Base-by-base conservation (phyloP, 2,329 filamentous ascomycete species). In the Bipolaris gigantea region DNA sequence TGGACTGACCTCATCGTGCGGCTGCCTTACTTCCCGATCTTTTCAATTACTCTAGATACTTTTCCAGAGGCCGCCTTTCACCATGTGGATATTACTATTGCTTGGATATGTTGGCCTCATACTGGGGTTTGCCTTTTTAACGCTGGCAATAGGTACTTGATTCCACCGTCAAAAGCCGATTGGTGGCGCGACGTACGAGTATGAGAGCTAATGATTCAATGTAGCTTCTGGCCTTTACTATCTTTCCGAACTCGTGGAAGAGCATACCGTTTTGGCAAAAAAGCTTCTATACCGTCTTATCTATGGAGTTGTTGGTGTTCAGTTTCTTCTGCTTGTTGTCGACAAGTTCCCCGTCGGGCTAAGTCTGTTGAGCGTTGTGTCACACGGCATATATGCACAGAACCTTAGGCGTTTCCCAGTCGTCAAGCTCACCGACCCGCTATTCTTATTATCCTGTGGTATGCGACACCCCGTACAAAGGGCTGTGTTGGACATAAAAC, bases 171-270 rank as follows among this genome's bases (percentile, higher is more conserved):
- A n/a, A 19, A n/a, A 36, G 43, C 43, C 43, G 19, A 46, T 35
- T 46, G 43, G 43, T n/a, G 30, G 43, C 33, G 33, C 19, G 4
- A 25, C n/a, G 33, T 25, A 25, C 21, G 27, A 30, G 3, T 15
- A 18, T n/a, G 10, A 48, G 39, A 36, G 41, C 47, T 51, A 33
- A 39, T 35, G 27, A 19, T 56, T 16, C 41, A 16, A 30, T 18
- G 46, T 68, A 90, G 94, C 94, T 35, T 97, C 92, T n/a, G 94
- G 94, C 34, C 86, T 99, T 23, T 99, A 99, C 79, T 99, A 99
- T 75, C 88, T 99, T 49, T 97, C 93, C 21, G 94, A 99, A 75
- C 86, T 97, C 13, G 94, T 99, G 57, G 94, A 99, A 77, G 94
- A 99, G 75, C 93, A 99, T 73, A 97, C 93, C 4, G 93, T 97